A percentile compares a stretch with the other conserved stretches of the same genome.
Conservation (phyloP, 371 early-diverging fungal genomes). For the Lichtheimia corymbifera region DNA sequence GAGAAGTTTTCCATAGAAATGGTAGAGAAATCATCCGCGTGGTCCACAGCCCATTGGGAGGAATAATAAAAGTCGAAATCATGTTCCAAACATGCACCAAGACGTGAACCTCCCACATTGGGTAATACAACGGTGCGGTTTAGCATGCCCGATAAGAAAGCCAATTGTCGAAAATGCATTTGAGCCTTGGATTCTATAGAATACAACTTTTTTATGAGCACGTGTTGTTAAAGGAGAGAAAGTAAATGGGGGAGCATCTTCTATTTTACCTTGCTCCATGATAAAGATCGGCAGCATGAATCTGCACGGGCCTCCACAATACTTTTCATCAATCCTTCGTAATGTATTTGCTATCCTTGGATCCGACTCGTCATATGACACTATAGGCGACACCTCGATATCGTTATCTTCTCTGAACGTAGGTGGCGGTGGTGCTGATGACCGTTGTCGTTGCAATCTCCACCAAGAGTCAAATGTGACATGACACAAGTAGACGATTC, state of each 20-base stretch:
- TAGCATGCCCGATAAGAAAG: constrained; percentile 29
- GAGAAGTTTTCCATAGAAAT: constrained; percentile 30
- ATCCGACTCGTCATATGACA: constrained; percentile 12
- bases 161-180: constrained; percentile 38
- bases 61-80: constrained; percentile 36
- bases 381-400: too few relatives aligned
- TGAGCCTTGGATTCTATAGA: constrained; percentile 44
- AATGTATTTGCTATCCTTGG: constrained; percentile 12
- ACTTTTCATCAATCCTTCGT: constrained; percentile 25
- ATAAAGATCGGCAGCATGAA: constrained; percentile 35
- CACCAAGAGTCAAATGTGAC: neutral
- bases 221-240: neutral
- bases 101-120: constrained; percentile 29
- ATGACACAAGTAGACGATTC: constrained; percentile 15
- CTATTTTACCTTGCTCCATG: constrained; percentile 38
- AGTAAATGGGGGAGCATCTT: neutral
- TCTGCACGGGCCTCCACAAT: constrained; percentile 40
- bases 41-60: constrained; percentile 17
- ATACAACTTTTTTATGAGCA: neutral
- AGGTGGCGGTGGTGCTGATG: neutral
- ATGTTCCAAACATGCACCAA: constrained; percentile 35
- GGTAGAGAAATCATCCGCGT: constrained; percentile 21
- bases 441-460: neutral
- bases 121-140: constrained; percentile 39
- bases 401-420: neutral